Base-by-base conservation (phyloP, 176 grass and related monocot species). In the Cymbopogon citratus region DNA sequence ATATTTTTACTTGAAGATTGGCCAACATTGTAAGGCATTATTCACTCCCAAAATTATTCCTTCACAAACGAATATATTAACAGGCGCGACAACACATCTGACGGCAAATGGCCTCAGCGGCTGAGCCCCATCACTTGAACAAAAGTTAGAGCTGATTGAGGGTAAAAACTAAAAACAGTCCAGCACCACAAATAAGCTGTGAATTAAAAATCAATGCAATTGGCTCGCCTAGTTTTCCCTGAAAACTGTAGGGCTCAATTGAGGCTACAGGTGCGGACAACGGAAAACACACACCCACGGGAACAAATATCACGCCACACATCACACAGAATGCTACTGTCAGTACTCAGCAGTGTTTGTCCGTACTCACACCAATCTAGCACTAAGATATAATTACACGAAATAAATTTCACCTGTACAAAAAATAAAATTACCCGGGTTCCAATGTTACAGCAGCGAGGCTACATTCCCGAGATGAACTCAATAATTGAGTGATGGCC, bases 371-470 rank as follows among this genome's bases (percentile, higher is more conserved):
- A 71, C 68, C 74, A 44, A 66, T 27, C 78, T 91, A 83, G 83
- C 46, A 66, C 79, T 83, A 67, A 63, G 63, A 62, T 86, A 82
- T 88, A 89, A 82, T 89, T 89, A 92, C 85, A 89, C 27, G 79
- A 63, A 86, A 74, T 27, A 76, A 80, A 56, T 71, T 71, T 59
- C 46, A 31, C 76, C 83, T 94, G 76, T 94, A 94, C 89, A 93
- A 75, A 80, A 78, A 80, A 80, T 57, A n/a, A n/a, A n/a, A 67
- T 24, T 35, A 71, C 43, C 64, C 15, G 34, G 75, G 71, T 70
- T 70, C 83, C 77, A 90, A 85, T 64, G 66, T 81, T 71, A 71
- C 38, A 74, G 51, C 80, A 85, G 44, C 29, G 68, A 62, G 39
- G 66, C 77, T 54, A 81, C 69, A 57, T 77, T 39, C 57, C 78